Conservation (phyloP, 768 basidiomycete species). For the Leccinellum albellum region DNA sequence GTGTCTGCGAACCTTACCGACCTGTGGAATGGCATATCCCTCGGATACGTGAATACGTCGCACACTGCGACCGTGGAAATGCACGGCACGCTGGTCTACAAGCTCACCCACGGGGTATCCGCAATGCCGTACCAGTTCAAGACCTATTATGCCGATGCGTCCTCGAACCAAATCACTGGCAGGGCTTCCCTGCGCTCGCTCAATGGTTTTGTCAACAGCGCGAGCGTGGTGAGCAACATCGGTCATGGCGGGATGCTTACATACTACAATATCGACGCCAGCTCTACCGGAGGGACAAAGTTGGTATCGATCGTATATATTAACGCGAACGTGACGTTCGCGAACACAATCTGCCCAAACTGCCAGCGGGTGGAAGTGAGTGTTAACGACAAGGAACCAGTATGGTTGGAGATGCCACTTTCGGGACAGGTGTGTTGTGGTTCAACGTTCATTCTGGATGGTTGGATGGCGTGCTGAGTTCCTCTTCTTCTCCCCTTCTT, state of each 20-base stretch:
- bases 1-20: conserved; percentile 3
- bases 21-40: conserved; percentile 1
- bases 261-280: conserved; percentile 5
- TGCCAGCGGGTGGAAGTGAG: conserved; percentile 6
- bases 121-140: neutral
- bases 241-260: conserved; percentile 5
- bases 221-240: neutral
- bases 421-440: conserved; percentile 1
- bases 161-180: conserved; percentile 3
- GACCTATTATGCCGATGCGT: neutral
- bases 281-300: neutral
- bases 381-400: neutral
- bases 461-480: neutral
- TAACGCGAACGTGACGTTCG: conserved; percentile 6
- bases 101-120: neutral
- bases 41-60: neutral
- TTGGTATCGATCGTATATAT: conserved; percentile 2
- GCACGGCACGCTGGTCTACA: conserved; percentile 5
- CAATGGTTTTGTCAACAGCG: neutral
- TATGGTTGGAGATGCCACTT: conserved; percentile 6
- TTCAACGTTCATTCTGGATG: neutral
- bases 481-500: neutral
- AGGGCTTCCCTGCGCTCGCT: neutral
- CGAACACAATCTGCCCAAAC: conserved; percentile 3
- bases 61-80: neutral